These are phyloP conservation scores for Fusarium palustre DNA, from an alignment of 2,329 filamentous ascomycete genomes.

Conservation along the genomic window DNA sequence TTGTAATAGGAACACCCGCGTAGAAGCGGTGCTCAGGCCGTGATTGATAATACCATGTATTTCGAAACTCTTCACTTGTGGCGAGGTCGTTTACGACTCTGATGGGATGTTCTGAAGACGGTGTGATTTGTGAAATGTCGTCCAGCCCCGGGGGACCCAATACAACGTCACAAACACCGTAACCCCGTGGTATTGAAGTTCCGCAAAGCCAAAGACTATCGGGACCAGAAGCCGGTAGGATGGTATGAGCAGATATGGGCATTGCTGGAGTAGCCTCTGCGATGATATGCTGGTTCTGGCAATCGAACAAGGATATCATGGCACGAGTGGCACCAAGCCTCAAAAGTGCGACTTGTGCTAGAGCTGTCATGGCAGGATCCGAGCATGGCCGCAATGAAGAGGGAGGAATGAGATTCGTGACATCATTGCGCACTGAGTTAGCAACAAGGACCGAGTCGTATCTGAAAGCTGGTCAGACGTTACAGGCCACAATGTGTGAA, in stretches of 20 bases:
- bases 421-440: conserved; percentile 41
- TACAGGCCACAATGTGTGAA: background rate
- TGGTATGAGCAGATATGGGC: conserved; percentile 47
- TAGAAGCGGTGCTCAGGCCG: conserved; percentile 53
- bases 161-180: conserved; percentile 48
- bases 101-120: conserved; percentile 45
- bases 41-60: conserved; percentile 36
- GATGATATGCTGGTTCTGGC: conserved; percentile 60
- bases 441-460: conserved; percentile 36
- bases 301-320: conserved; percentile 65
- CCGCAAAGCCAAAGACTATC: conserved; percentile 49
- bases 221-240: conserved; percentile 34
- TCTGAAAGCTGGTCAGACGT: conserved; percentile 19
- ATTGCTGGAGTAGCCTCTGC: conserved; percentile 62
- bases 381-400: conserved; percentile 46
- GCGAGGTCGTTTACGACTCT: conserved; percentile 51
- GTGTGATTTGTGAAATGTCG: background rate
- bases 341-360: conserved; percentile 62
- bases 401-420: conserved; percentile 38
- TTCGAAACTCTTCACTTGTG: conserved; percentile 45
- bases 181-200: conserved; percentile 47
- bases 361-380: conserved; percentile 59
- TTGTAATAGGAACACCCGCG: conserved; percentile 56
- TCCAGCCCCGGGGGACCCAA: conserved; percentile 14
- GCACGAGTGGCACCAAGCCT: conserved; percentile 57